These are phyloP conservation scores for Gynostemma pentaphyllum DNA, from an alignment of 306 rosid species.

Conservation along the genomic window DNA sequence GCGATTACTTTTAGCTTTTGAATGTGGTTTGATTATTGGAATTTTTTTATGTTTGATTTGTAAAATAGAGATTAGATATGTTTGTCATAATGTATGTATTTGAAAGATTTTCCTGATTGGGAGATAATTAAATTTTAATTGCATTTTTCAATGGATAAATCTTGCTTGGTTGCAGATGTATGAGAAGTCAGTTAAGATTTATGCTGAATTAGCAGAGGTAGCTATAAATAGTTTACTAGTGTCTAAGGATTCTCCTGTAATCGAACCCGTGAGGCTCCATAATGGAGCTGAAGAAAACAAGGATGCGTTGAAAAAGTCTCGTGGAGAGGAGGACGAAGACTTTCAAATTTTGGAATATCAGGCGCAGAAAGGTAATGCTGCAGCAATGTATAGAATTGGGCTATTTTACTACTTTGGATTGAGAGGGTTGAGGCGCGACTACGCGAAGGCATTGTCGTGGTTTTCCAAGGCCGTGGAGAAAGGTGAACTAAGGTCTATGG, in stretches of 20 bases:
- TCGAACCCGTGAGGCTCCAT: slow-evolving; percentile 83
- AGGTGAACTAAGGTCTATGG: slow-evolving; percentile 95
- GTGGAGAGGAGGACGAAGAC: slow-evolving; percentile 94
- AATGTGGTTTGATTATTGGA: neutral
- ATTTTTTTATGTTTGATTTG: neutral
- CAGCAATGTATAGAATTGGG: slow-evolving; percentile 87
- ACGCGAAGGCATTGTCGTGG: slow-evolving; percentile 72
- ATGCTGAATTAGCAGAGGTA: slow-evolving; percentile 79
- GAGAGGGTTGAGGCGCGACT: slow-evolving; percentile 89
- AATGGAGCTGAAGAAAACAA: slow-evolving; percentile 91
- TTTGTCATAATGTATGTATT: neutral
- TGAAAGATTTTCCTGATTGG: neutral
- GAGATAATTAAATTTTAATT: neutral
- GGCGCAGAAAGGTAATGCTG: slow-evolving; percentile 89
- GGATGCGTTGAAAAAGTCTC: slow-evolving; percentile 76
- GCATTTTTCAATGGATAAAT: neutral
- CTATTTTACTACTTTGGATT: slow-evolving; percentile 94
- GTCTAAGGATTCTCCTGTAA: slow-evolving; percentile 75
- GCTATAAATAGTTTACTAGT: slow-evolving; percentile 84
- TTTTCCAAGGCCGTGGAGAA: slow-evolving; percentile 84
- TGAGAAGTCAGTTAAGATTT: slow-evolving; percentile 70
- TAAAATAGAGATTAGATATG: neutral
- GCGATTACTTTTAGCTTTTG: slow-evolving; percentile 7
- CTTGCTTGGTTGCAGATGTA: slow-evolving; percentile 48
- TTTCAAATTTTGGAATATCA: slow-evolving; percentile 91